Evolutionary conservation across 495 filamentous ascomycete species (phyloP).

Genomic region (Opeltia flavorubescens): DNA sequence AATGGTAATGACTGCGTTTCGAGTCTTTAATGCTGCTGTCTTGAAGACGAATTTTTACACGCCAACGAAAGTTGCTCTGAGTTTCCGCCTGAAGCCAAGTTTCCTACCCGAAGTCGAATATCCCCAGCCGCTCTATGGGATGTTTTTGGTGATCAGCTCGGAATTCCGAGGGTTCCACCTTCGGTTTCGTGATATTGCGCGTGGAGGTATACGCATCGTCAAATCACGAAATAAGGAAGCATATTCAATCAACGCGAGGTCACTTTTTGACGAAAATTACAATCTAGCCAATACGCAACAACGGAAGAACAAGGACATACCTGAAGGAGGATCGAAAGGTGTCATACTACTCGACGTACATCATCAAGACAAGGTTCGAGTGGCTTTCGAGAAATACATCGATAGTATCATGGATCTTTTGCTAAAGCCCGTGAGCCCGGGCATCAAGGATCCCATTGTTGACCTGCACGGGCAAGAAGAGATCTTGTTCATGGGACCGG

Average conservation of each 20-base stretch:
- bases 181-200: constrained; percentile 91
- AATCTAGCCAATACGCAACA: constrained; percentile 96
- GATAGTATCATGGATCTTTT: constrained; percentile 94
- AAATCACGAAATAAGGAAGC: constrained; percentile 91
- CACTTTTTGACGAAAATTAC: constrained; percentile 96
- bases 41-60: constrained; percentile 99
- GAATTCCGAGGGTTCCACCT: constrained; percentile 96
- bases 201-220: constrained; percentile 95
- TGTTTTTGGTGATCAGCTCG: constrained; percentile 95
- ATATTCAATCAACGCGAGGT: constrained; percentile 90
- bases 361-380: constrained; percentile 80
- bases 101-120: constrained; percentile 91
- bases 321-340: constrained; percentile 97
- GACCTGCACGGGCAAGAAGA: constrained; percentile 88
- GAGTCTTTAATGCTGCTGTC: constrained; percentile 78
- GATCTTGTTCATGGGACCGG: constrained; percentile 95
- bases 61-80: constrained; percentile 93
- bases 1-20: constrained; percentile 97
- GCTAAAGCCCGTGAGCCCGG: constrained; percentile 74
- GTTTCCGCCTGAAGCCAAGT: constrained; percentile 79
- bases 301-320: constrained; percentile 99
- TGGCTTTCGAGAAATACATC: constrained; percentile 98
- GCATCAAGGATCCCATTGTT: constrained; percentile 97
- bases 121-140: constrained; percentile 84
- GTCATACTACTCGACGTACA: constrained; percentile 87